phyloP scores from a whole-genome alignment of 2,329 filamentous ascomycete genomes.

The Elsinoe perseae region DNA sequence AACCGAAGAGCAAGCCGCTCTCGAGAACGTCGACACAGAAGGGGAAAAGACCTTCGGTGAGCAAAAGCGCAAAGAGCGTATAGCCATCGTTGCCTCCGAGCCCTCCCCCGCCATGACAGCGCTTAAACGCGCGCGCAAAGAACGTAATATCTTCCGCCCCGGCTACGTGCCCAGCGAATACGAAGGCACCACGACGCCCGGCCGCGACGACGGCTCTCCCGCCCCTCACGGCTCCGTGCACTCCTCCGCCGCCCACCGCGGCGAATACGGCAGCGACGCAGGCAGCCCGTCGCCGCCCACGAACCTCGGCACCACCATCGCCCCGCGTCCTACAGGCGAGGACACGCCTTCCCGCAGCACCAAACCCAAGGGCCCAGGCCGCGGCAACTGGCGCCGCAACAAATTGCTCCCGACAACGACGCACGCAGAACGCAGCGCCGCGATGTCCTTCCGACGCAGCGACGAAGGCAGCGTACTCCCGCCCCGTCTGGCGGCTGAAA shows the following conservation, averaged over 20 bases:
- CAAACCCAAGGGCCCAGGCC: constrained; percentile 36
- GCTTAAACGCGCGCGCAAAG: constrained; percentile 41
- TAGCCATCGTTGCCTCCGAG: constrained; percentile 64
- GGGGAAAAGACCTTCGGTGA: constrained; percentile 64
- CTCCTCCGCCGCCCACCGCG: constrained; percentile 3
- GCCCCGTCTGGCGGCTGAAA: constrained; percentile 16
- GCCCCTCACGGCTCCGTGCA: constrained; percentile 22
- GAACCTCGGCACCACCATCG: constrained; percentile 37
- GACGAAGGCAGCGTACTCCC: constrained; percentile 20
- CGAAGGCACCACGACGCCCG: constrained; percentile 34
- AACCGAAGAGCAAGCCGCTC: constrained; percentile 55
- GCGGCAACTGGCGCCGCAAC: constrained; percentile 43
- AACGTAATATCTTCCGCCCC: constrained; percentile 13
- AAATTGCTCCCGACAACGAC: constrained; percentile 19
- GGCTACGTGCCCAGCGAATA: constrained; percentile 30
- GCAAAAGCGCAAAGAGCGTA: constrained; percentile 65
- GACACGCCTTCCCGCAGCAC: constrained; percentile 31
- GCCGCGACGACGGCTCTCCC: constrained; percentile 34
- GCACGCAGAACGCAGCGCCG: constrained; percentile 30
- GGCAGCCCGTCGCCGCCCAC: constrained; percentile 36
- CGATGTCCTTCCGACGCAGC: neutral
- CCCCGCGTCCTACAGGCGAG: constrained; percentile 42
- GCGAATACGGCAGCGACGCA: constrained; percentile 37
- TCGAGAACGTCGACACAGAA: constrained; percentile 67
- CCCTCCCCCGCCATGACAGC: constrained; percentile 57